Evolutionary conservation across 306 rosid species (phyloP).

Genomic region (Glycine tomentella): DNA sequence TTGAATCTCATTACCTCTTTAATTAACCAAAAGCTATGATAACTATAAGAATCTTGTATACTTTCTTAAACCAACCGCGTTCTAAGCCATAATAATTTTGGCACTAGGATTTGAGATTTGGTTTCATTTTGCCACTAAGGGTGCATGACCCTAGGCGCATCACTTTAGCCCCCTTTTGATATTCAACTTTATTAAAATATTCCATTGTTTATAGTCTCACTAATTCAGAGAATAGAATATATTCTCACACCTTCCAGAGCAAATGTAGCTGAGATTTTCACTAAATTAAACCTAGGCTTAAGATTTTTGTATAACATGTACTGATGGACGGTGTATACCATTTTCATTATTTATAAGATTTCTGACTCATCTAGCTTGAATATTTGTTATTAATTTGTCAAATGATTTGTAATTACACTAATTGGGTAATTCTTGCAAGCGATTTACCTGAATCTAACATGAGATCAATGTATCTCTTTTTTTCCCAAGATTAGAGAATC

Average conservation of each 20-base stretch:
- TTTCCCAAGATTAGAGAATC: conserved; percentile 20
- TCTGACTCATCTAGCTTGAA: not conserved
- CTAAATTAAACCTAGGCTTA: not conserved
- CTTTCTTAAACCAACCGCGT: conserved; percentile 13
- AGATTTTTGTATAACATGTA: not conserved
- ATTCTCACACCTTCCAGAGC: conserved; percentile 44
- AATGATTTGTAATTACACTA: not conserved
- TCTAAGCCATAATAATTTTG: conserved; percentile 36
- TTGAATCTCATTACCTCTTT: conserved; percentile 6
- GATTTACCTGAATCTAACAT: not conserved
- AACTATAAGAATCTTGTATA: conserved; percentile 27
- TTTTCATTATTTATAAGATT: not conserved
- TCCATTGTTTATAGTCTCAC: conserved; percentile 17
- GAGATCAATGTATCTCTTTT: not conserved
- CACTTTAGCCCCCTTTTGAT: conserved; percentile 26
- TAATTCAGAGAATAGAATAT: conserved; percentile 27
- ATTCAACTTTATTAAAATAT: not conserved
- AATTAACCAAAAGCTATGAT: conserved; percentile 8
- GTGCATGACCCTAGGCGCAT: conserved; percentile 42
- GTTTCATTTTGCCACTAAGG: conserved; percentile 20
- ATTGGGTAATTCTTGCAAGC: not conserved
- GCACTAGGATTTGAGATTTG: conserved; percentile 36
- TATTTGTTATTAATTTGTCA: not conserved
- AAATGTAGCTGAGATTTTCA: conserved; percentile 2
- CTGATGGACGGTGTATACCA: not conserved